phyloP scores from a whole-genome alignment of 2,329 filamentous ascomycete species.

The Colletotrichum chlorophyti region DNA sequence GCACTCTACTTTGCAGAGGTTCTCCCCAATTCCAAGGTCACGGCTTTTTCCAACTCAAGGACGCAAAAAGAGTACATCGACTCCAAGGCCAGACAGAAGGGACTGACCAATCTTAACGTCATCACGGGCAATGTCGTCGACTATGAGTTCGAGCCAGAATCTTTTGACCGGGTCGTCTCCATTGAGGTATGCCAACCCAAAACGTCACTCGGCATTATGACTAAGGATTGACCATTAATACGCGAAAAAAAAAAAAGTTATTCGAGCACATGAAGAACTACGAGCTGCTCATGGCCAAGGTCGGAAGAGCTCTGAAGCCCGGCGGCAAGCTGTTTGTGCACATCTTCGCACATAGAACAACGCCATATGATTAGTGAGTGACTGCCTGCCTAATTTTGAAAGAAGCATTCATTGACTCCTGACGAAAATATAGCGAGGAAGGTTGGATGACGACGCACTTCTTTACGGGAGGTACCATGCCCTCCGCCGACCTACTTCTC shows the following conservation, averaged over 20 bases:
- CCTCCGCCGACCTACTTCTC: conserved; percentile 68
- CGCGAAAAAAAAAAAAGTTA: conserved; percentile 51
- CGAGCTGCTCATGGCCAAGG: conserved; percentile 69
- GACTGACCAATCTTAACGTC: conserved; percentile 65
- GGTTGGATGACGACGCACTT: conserved; percentile 80
- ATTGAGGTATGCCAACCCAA: conserved; percentile 54
- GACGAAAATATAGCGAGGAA: conserved; percentile 49
- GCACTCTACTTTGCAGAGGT: conserved; percentile 70
- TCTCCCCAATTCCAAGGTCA: conserved; percentile 67
- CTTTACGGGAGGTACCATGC: conserved; percentile 78
- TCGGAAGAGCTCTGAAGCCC: conserved; percentile 64
- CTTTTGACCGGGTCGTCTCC: conserved; percentile 70
- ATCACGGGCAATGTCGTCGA: conserved; percentile 72
- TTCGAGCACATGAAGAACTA: conserved; percentile 85
- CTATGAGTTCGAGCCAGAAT: conserved; percentile 65
- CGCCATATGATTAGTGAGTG: conserved; percentile 67
- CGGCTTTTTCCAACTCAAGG: conserved; percentile 73
- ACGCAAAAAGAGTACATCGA: conserved; percentile 75
- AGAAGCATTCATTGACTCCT: neutral
- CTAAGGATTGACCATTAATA: no score
- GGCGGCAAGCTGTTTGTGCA: conserved; percentile 74
- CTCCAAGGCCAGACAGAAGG: conserved; percentile 58
- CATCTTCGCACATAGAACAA: conserved; percentile 69
- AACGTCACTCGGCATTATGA: neutral
- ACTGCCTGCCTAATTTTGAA: neutral